Evolutionary conservation across 768 basidiomycete species (phyloP).

Genomic region (Rhodosporidiobolus sp.): DNA sequence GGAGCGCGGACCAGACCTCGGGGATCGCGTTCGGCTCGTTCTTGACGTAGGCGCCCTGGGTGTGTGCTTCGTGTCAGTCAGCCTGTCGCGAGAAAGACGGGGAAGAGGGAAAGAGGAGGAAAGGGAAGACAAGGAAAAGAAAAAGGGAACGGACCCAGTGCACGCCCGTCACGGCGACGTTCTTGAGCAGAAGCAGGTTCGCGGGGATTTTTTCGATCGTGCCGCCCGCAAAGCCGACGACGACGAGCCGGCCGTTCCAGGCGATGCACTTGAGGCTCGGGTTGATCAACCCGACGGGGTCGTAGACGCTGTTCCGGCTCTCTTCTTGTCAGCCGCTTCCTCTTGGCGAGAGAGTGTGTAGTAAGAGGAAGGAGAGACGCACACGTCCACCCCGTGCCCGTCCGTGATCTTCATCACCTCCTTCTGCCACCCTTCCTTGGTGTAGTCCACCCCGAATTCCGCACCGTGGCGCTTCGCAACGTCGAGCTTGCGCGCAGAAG

Average conservation of each 20-base stretch:
- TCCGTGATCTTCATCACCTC: constrained; percentile 76
- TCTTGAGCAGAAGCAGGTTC: constrained; percentile 72
- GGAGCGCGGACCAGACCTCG: constrained; percentile 67
- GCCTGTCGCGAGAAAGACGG: background rate
- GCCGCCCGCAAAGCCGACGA: constrained; percentile 90
- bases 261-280: constrained; percentile 85
- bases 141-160: constrained; percentile 58
- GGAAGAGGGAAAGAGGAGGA: background rate
- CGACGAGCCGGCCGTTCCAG: constrained; percentile 86
- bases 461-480: constrained; percentile 73
- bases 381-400: constrained; percentile 70
- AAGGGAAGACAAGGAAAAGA: background rate
- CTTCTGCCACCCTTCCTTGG: constrained; percentile 76
- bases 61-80: background rate
- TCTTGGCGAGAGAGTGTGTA: background rate
- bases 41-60: constrained; percentile 43
- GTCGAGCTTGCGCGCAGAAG: constrained; percentile 61
- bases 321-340: background rate
- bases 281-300: constrained; percentile 76
- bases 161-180: constrained; percentile 75
- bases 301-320: constrained; percentile 56
- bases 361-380: background rate
- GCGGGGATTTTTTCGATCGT: constrained; percentile 86
- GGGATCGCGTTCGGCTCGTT: constrained; percentile 66
- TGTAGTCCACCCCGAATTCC: constrained; percentile 76